phyloP scores from a whole-genome alignment of 371 early-diverging fungal species.

The Fennellomyces sp. region DNA sequence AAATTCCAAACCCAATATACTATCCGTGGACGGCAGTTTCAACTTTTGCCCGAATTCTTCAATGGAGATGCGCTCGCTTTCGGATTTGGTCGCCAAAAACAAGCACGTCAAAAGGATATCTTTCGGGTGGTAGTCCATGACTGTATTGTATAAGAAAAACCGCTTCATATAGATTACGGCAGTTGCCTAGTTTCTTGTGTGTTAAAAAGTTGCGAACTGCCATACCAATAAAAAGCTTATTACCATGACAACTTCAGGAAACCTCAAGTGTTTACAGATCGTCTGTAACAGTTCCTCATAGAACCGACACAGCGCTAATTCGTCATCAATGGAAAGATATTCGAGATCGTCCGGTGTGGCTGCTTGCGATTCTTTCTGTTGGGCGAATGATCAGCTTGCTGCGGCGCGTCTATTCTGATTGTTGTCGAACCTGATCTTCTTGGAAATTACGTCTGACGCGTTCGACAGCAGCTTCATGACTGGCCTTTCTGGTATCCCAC shows the following conservation, averaged over 20 bases:
- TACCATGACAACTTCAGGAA: conserved; percentile 64
- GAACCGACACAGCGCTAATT: conserved; percentile 49
- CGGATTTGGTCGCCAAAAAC: conserved; percentile 87
- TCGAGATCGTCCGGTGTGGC: conserved; percentile 21
- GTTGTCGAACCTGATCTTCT: conserved; percentile 52
- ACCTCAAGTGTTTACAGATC: conserved; percentile 45
- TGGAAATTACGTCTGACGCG: conserved; percentile 55
- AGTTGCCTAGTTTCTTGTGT: conserved; percentile 71
- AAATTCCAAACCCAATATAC: conserved; percentile 72
- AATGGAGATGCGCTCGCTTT: conserved; percentile 76
- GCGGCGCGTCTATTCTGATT: background rate
- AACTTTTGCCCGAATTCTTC: conserved; percentile 68
- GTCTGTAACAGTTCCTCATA: conserved; percentile 46
- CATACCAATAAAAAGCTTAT: background rate
- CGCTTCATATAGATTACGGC: conserved; percentile 91
- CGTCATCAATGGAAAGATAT: conserved; percentile 58
- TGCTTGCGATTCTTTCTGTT: conserved; percentile 5
- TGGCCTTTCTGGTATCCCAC: conserved; percentile 60
- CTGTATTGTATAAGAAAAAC: conserved; percentile 83
- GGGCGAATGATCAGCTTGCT: background rate
- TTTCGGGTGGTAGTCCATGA: conserved; percentile 91
- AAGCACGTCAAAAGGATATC: conserved; percentile 82
- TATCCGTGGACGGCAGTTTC: conserved; percentile 29
- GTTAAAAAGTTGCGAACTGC: no score
- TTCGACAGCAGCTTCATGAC: conserved; percentile 60